Evolutionary conservation across 2,329 filamentous ascomycete genomes (phyloP).

Genomic region (Neofusicoccum sp.): DNA sequence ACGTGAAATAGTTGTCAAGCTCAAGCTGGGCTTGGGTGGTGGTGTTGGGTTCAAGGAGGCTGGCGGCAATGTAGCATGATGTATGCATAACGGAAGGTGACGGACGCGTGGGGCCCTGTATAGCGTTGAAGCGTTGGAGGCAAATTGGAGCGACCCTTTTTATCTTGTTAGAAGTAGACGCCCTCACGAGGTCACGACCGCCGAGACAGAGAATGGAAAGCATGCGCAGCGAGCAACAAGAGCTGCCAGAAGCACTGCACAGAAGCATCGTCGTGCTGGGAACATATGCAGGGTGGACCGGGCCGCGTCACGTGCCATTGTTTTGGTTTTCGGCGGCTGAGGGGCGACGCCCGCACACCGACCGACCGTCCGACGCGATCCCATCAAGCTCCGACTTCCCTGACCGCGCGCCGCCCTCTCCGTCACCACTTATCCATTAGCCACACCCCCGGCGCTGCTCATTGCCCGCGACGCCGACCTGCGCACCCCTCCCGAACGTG

Average conservation of each 20-base stretch:
- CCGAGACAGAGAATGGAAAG: background rate
- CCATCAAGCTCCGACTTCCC: conserved; percentile 11
- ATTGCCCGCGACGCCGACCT: background rate
- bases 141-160: conserved; percentile 8
- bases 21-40: conserved; percentile 29
- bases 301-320: conserved; percentile 3
- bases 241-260: background rate
- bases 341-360: background rate
- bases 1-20: conserved; percentile 20
- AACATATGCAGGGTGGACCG: background rate
- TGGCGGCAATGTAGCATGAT: conserved; percentile 5
- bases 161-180: conserved; percentile 9
- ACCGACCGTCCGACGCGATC: background rate
- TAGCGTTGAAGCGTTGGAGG: conserved; percentile 9
- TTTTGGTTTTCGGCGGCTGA: conserved; percentile 1
- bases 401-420: background rate
- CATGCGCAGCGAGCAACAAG: background rate
- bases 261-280: background rate
- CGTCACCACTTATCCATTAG: conserved; percentile 8
- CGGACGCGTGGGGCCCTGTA: background rate
- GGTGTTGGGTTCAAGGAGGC: conserved; percentile 22
- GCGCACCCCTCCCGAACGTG: background rate
- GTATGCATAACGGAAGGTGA: conserved; percentile 1
- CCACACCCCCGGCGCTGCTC: background rate
- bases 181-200: conserved; percentile 9